Evolutionary conservation across 2,329 filamentous ascomycete species (phyloP).

Genomic region (Ceratocystis lukuohia): DNA sequence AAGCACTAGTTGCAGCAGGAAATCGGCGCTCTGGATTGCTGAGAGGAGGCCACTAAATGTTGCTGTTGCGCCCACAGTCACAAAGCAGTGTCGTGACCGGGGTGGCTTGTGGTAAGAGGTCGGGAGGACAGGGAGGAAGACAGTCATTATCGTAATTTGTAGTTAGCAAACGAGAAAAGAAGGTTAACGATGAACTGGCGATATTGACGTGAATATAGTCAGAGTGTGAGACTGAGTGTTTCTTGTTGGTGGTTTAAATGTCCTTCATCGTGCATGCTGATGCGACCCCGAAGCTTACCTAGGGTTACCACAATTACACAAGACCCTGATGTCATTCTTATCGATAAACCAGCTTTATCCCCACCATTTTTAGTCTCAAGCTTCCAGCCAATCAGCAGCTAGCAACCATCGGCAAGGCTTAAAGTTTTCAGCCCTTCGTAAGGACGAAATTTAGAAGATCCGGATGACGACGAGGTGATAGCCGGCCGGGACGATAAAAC

Average conservation of each 20-base stretch:
- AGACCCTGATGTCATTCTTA: constrained; percentile 2
- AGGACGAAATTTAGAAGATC: background rate
- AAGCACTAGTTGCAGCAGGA: constrained; percentile 46
- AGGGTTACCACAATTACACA: too few relatives aligned
- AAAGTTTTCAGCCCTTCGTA: constrained; percentile 16
- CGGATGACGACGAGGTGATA: background rate
- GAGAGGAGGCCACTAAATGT: constrained; percentile 61
- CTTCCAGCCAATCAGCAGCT: constrained; percentile 11
- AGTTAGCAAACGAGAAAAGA: background rate
- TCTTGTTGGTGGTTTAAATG: too few relatives aligned
- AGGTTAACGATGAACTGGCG: background rate
- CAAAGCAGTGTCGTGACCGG: constrained; percentile 45
- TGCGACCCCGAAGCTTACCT: too few relatives aligned
- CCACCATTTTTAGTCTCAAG: background rate
- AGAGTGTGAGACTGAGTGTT: too few relatives aligned
- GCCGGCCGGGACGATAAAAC: constrained; percentile 4
- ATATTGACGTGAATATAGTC: background rate
- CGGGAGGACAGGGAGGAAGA: constrained; percentile 19
- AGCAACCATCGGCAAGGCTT: background rate
- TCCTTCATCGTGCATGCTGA: too few relatives aligned
- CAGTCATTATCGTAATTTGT: constrained; percentile 13
- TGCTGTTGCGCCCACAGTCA: constrained; percentile 87
- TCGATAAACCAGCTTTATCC: constrained; percentile 9
- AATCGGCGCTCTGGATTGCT: constrained; percentile 47
- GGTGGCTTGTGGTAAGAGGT: constrained; percentile 9